phyloP scores from a whole-genome alignment of 2,329 filamentous ascomycete genomes.

The Calonectria henricotiae region DNA sequence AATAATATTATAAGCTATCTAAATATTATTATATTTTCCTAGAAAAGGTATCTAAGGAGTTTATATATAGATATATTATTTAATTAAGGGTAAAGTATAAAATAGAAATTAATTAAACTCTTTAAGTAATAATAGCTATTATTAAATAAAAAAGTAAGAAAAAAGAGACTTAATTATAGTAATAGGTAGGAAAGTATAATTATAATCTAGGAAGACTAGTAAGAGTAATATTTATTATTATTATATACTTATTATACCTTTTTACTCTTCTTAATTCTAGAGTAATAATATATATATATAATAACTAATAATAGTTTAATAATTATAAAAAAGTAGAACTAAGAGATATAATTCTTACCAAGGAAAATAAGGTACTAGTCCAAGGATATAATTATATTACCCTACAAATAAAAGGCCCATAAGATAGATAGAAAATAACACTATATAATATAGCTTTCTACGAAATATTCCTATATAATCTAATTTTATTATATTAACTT shows the following conservation, averaged over 20 bases:
- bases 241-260: not conserved
- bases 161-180: not conserved
- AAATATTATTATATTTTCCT: not conserved
- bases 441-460: not conserved
- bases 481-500: not conserved
- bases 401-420: not conserved
- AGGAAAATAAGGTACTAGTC: not conserved
- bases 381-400: not conserved
- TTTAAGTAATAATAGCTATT: not conserved
- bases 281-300: not conserved
- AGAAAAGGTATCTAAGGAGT: not conserved
- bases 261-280: not conserved
- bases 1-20: not conserved
- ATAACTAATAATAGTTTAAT: not conserved
- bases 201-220: not conserved
- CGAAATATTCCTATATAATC: not conserved
- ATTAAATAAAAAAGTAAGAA: not conserved
- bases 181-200: not conserved
- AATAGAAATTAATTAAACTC: not conserved
- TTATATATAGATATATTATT: not conserved
- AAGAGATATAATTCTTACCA: not conserved
- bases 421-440: not conserved
- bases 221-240: not conserved
- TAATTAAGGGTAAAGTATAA: not conserved
- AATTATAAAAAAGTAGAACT: not conserved